A percentile compares a stretch with the other conserved stretches of the same genome.
Evolutionary conservation across 1,139 yeast species (phyloP).

Genomic region (Suhomyces maxii): DNA sequence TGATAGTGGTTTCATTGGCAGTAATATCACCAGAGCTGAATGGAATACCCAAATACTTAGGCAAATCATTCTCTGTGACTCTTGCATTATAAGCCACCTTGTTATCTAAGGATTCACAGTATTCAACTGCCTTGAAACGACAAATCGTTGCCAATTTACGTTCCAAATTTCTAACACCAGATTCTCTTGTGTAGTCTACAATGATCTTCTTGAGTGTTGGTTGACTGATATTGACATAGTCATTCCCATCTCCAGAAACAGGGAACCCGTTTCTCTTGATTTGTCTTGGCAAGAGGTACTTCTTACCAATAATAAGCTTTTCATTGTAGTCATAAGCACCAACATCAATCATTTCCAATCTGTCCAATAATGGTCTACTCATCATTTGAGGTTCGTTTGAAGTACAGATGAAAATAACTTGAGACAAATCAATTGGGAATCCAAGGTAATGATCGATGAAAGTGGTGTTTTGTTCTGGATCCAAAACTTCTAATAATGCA

Average conservation of each 20-base stretch:
- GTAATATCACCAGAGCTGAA: conserved; percentile 20
- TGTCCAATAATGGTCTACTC: conserved; percentile 78
- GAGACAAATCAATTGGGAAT: conserved; percentile 83
- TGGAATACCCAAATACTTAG: conserved; percentile 57
- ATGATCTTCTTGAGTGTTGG: conserved; percentile 62
- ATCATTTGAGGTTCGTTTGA: conserved; percentile 80
- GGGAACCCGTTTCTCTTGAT: conserved; percentile 69
- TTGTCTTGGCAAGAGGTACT: conserved; percentile 79
- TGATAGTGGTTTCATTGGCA: conserved; percentile 17
- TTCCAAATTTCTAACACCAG: conserved; percentile 84
- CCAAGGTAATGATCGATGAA: conserved; percentile 87
- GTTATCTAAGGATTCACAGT: conserved; percentile 41
- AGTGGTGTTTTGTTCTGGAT: conserved; percentile 82
- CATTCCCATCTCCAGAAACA: conserved; percentile 18
- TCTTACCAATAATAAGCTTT: conserved; percentile 70
- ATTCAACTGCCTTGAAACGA: conserved; percentile 81
- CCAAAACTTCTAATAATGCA: conserved; percentile 83
- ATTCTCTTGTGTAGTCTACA: conserved; percentile 75
- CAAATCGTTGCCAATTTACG: conserved; percentile 72
- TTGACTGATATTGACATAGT: conserved; percentile 40
- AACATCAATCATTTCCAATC: conserved; percentile 81
- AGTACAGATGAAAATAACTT: conserved; percentile 82
- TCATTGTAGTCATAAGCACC: conserved; percentile 83
- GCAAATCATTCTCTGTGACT: conserved; percentile 46
- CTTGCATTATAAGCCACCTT: conserved; percentile 32